These are phyloP conservation scores for Conoideocrella luteorostrata DNA, from an alignment of 2,329 filamentous ascomycete genomes.

Conservation along the genomic window DNA sequence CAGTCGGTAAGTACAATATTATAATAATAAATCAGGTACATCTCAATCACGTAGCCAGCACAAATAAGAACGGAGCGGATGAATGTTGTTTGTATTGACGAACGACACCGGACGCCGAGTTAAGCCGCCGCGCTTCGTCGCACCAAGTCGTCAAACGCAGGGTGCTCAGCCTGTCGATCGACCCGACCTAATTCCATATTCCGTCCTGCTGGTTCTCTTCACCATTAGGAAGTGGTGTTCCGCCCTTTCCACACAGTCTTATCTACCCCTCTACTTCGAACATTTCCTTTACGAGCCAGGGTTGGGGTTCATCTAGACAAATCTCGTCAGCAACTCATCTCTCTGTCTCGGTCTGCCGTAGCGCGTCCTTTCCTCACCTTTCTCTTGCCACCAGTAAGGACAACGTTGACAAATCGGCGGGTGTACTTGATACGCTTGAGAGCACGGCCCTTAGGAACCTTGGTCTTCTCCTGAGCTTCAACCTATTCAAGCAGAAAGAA, in stretches of 20 bases:
- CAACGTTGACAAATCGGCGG: slow-evolving; percentile 97
- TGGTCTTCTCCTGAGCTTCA: slow-evolving; percentile 90
- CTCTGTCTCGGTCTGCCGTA: background rate
- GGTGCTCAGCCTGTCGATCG: slow-evolving; percentile 28
- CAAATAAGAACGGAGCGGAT: slow-evolving; percentile 15
- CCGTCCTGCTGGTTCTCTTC: slow-evolving; percentile 22
- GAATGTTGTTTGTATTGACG: slow-evolving; percentile 33
- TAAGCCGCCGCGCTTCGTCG: slow-evolving; percentile 32
- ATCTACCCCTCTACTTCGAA: slow-evolving; percentile 20
- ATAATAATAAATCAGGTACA: too few relatives aligned
- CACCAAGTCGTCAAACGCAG: slow-evolving; percentile 20
- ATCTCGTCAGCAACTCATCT: slow-evolving; percentile 17
- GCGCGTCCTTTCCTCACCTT: slow-evolving; percentile 58
- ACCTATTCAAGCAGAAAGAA: slow-evolving; percentile 44
- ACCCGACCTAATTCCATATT: slow-evolving; percentile 29
- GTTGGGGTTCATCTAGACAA: slow-evolving; percentile 75
- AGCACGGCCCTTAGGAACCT: slow-evolving; percentile 93
- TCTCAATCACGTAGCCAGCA: background rate
- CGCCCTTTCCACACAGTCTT: slow-evolving; percentile 16
- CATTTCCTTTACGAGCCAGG: slow-evolving; percentile 55
- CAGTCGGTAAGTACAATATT: too few relatives aligned
- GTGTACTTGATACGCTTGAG: slow-evolving; percentile 97
- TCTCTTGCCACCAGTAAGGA: slow-evolving; percentile 94
- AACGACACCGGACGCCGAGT: slow-evolving; percentile 36
- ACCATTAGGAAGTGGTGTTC: slow-evolving; percentile 3